Conservation (phyloP, 805 yeast genomes). For the Starmerella potacharoeniae region DNA sequence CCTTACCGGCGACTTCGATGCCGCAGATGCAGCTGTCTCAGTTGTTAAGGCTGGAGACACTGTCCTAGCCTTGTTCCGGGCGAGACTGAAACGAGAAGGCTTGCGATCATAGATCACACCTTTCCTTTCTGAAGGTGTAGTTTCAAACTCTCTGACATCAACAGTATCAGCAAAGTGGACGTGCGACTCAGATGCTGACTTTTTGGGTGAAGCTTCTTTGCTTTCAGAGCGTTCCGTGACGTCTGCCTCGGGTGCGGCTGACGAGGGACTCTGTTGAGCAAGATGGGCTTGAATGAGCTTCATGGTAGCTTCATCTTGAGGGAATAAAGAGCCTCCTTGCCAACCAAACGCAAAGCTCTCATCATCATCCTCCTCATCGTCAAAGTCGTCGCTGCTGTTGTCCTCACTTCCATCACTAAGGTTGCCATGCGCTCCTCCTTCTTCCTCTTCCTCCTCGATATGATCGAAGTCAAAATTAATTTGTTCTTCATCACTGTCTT, state of each 20-base stretch:
- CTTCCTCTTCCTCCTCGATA: constrained; percentile 32
- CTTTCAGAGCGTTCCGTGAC: not conserved
- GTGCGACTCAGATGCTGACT: constrained; percentile 5
- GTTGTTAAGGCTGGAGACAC: not conserved
- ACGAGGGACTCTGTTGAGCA: not conserved
- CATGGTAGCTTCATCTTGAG: constrained; percentile 19
- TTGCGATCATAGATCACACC: constrained; percentile 12
- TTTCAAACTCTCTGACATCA: constrained; percentile 23
- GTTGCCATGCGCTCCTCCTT: constrained; percentile 23
- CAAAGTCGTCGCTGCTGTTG: constrained; percentile 28
- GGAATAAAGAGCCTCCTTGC: constrained; percentile 30
- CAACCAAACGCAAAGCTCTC: constrained; percentile 34
- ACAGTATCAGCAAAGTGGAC: constrained; percentile 21
- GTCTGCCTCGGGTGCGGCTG: not conserved
- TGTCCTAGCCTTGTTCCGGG: constrained; percentile 1
- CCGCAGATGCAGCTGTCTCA: not conserved
- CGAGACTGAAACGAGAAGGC: constrained; percentile 26
- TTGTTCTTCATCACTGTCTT: constrained; percentile 26
- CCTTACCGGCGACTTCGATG: constrained; percentile 8
- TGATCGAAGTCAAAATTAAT: constrained; percentile 17
- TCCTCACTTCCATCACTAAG: constrained; percentile 28
- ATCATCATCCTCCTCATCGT: constrained; percentile 27
- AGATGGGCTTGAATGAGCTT: constrained; percentile 15
- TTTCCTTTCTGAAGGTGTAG: constrained; percentile 20
- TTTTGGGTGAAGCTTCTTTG: not conserved